Percentiles rank a stretch among this genome's conserved stretches.
These are phyloP conservation scores for Lepidopterella palustris DNA, from an alignment of 495 filamentous ascomycete genomes.

Conservation along the genomic window DNA sequence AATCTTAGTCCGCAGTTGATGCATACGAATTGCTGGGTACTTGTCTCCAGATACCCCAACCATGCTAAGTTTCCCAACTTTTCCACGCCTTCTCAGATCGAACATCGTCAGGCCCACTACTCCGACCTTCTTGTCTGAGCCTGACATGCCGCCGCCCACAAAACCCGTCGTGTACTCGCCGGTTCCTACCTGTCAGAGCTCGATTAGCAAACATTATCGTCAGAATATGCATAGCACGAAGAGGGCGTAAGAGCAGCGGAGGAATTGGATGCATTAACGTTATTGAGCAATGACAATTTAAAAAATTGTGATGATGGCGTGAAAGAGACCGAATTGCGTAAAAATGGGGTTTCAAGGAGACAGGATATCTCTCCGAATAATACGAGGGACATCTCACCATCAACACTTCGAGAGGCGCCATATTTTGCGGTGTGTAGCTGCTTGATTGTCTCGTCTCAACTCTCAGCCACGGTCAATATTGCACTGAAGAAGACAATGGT, in stretches of 20 bases:
- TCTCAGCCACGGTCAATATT: neutral
- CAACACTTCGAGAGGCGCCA: slow-evolving; percentile 76
- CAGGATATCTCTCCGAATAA: neutral
- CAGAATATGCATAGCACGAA: slow-evolving; percentile 14
- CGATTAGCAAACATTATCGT: slow-evolving; percentile 23
- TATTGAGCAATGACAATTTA: neutral
- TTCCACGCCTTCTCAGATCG: slow-evolving; percentile 79
- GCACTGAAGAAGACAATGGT: neutral
- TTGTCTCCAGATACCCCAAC: slow-evolving; percentile 82
- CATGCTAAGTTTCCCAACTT: slow-evolving; percentile 82
- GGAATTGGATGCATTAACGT: neutral
- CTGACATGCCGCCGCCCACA: slow-evolving; percentile 27
- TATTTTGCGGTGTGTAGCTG: slow-evolving; percentile 27
- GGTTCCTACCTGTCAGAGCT: slow-evolving; percentile 59
- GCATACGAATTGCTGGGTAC: slow-evolving; percentile 82
- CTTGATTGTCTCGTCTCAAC: neutral
- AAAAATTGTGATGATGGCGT: slow-evolving; percentile 8
- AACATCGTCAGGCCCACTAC: slow-evolving; percentile 88
- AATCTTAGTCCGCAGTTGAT: neutral
- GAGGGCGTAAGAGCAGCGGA: slow-evolving; percentile 9
- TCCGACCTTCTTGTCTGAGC: slow-evolving; percentile 60
- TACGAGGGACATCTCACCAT: slow-evolving; percentile 54
- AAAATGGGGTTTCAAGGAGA: neutral
- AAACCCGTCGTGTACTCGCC: slow-evolving; percentile 82
- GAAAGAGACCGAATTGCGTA: neutral